phyloP scores from a whole-genome alignment of 768 basidiomycete genomes.

The Tulasnella sp. region DNA sequence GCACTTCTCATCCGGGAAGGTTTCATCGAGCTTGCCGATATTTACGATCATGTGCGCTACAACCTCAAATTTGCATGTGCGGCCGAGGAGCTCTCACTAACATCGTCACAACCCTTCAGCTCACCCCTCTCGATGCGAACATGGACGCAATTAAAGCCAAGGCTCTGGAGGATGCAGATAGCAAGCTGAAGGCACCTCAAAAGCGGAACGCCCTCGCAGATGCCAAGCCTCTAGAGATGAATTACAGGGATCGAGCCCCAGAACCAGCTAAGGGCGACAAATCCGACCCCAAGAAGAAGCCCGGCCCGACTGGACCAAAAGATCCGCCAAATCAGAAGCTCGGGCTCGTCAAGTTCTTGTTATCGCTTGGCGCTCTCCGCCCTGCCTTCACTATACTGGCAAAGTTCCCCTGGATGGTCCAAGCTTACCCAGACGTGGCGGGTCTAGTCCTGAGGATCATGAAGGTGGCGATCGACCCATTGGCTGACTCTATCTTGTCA shows the following conservation, averaged over 20 bases:
- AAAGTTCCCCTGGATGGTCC: slow-evolving; percentile 76
- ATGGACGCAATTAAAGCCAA: slow-evolving; percentile 60
- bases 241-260: slow-evolving; percentile 33
- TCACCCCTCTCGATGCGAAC: slow-evolving; percentile 63
- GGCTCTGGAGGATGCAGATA: slow-evolving; percentile 51
- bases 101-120: slow-evolving; percentile 31
- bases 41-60: slow-evolving; percentile 77
- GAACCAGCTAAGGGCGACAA: slow-evolving; percentile 4
- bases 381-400: slow-evolving; percentile 70
- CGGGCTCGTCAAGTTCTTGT: slow-evolving; percentile 64
- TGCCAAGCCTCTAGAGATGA: slow-evolving; percentile 63
- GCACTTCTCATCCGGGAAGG: slow-evolving; percentile 86
- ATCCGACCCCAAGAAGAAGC: slow-evolving; percentile 19
- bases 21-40: slow-evolving; percentile 74
- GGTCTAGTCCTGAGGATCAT: slow-evolving; percentile 76
- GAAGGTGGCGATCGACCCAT: slow-evolving; percentile 52
- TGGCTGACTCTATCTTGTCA: slow-evolving; percentile 26
- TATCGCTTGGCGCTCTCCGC: slow-evolving; percentile 74
- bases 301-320: slow-evolving; percentile 23
- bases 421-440: slow-evolving; percentile 71
- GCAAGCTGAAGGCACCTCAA: slow-evolving; percentile 50
- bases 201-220: slow-evolving; percentile 70
- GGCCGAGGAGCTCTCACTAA: slow-evolving; percentile 3
- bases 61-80: slow-evolving; percentile 1
- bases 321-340: slow-evolving; percentile 62